Base-by-base conservation (phyloP, 2,329 filamentous ascomycete species). In the Beauveria sp. region DNA sequence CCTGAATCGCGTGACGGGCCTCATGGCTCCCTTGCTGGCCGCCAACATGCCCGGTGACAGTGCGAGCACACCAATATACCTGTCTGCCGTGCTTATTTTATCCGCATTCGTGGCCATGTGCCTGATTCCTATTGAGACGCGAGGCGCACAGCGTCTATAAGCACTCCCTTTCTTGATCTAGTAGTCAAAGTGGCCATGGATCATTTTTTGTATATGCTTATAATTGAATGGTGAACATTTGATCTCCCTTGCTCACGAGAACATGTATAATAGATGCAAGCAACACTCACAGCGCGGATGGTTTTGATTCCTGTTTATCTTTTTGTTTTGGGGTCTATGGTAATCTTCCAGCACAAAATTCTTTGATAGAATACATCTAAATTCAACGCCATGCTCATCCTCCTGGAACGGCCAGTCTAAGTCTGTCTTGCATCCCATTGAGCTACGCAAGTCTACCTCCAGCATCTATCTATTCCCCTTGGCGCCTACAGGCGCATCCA, bases 1-100 rank as follows among this genome's bases (percentile, higher is more conserved):
- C 69, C 72, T 91, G 64, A 91, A 91, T 71, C 79, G 88, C 43
- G 70, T 88, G 46, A 83, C 83, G 5, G 88, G 89, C 5, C 76
- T 91, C 12, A 78, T 86, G 67, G 88, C 88, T 0, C 88, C 89
- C 0, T 78, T 91, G 12, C 76, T 91, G 28, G 88, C 88, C 2
- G 83, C 84, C 0, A 85, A 77, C 20, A 73, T 83, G 42, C 83
- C 83, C 0, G 83, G 83, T 1, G 81, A 85, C 63, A 83, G 84
- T 9, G 79, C 82, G 16, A 83, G 79, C 49, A 74, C 77, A 40
- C 85, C 84, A 3, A 80, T 87, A 20, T 86, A 83, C 66, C 73
- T 87, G 63, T 81, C 82, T 38, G 84, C 79, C 0, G 74, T 74
- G 10, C 71, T 87, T 63, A 86, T 87, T 55, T 68, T 87, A 50